phyloP scores from a whole-genome alignment of 768 basidiomycete genomes.

The Pulveroboletus sp. region DNA sequence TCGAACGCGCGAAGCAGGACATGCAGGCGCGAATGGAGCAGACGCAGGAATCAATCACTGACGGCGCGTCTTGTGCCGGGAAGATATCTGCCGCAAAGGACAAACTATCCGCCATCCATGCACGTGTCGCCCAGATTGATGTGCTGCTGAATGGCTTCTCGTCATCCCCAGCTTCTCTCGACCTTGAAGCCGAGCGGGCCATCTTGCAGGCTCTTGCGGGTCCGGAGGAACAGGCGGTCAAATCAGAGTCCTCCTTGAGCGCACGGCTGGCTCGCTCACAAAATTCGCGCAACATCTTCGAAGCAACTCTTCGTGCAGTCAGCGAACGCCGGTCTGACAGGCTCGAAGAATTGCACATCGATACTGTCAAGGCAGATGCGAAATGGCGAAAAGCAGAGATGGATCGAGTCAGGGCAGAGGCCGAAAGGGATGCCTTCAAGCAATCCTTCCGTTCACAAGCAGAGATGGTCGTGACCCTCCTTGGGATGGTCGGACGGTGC shows the following conservation, averaged over 20 bases:
- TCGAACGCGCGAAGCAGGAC: constrained; percentile 70
- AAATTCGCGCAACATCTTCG: constrained; percentile 78
- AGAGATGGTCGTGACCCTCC: constrained; percentile 60
- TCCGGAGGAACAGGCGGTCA: constrained; percentile 67
- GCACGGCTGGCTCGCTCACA: constrained; percentile 60
- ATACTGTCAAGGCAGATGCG: constrained; percentile 70
- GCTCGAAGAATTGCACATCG: constrained; percentile 64
- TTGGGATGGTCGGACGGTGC: constrained; percentile 78
- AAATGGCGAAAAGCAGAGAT: constrained; percentile 63
- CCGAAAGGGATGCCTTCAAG: constrained; percentile 59
- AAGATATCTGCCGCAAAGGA: constrained; percentile 66
- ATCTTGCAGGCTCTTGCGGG: constrained; percentile 62
- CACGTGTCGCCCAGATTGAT: constrained; percentile 58
- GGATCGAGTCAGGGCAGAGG: constrained; percentile 63
- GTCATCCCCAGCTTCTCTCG: constrained; percentile 41
- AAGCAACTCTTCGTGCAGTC: constrained; percentile 79
- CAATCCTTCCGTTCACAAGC: constrained; percentile 64
- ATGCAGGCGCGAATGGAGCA: constrained; percentile 69
- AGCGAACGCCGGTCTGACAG: constrained; percentile 76
- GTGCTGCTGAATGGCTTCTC: constrained; percentile 34
- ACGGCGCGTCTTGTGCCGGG: constrained; percentile 72
- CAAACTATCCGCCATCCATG: constrained; percentile 60
- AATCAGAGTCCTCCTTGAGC: constrained; percentile 54
- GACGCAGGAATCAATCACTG: constrained; percentile 63
- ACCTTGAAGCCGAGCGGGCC: constrained; percentile 69